Base-by-base conservation (phyloP, 1,284 basidiomycete genomes). In the Erythrobasidium hasegawianum region DNA sequence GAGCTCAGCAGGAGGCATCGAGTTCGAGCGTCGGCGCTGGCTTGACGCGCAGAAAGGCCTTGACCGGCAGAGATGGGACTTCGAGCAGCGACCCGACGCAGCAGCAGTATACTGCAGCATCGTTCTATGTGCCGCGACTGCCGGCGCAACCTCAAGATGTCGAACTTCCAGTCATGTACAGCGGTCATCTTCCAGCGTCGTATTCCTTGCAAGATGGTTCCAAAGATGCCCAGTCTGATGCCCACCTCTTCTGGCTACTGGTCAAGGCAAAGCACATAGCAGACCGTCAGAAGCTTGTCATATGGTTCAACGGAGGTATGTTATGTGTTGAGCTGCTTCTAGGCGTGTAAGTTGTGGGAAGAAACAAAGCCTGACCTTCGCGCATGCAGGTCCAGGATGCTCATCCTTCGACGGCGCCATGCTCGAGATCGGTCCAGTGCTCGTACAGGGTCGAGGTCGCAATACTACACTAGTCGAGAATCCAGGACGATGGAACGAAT, bases 361-460 rank as follows among this genome's bases (percentile, higher is more conserved):
- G 33, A 33, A 24, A 24, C 7, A 47, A 16, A 20, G 33, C 29
- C 69, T 26, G 20, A 69, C 2, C 71, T 91, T 38, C 10, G 9
- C n/a, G 8, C n/a, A n/a, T n/a, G n/a, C 45, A 64, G 95, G 90
- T 18, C 95, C 91, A 20, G 95, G 95, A 38, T 98, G 95, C 77
- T 97, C 92, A 0, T 93, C 89, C 2, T 97, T 98, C 75, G 95
- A 98, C 74, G 95, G 95, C 5, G 82, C 93, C 29, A 88, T 99
- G 86, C 96, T 99, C 92, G 96, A 98, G 75, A 82, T 95, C n/a
- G 95, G 95, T 0, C 94, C 95, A 2, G 95, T 93, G 61, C 54
- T 70, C 38, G 64, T 69, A 22, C 57, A 56, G 9, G 64, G 74
- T 29, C 70, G 66, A 1, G 86, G 85, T 7, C 80, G 87, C n/a